Conservation (phyloP, 495 filamentous ascomycete genomes). For the Trichocladium uniseriatum region DNA sequence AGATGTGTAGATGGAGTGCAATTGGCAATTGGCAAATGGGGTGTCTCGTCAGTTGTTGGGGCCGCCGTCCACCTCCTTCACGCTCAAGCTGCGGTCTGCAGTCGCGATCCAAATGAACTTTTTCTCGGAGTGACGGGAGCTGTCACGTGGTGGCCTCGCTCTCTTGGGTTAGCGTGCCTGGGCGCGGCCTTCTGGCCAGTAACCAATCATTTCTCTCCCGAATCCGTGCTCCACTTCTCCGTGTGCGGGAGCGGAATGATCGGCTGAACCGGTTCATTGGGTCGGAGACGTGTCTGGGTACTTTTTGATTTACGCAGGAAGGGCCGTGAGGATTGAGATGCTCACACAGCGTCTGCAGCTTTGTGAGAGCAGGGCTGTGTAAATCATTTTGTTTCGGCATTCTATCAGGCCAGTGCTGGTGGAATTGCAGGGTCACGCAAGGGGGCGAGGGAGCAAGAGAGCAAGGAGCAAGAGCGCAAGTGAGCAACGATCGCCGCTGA, state of each 20-base stretch:
- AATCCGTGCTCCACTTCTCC: neutral
- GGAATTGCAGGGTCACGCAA: too few relatives aligned
- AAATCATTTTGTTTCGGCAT: neutral
- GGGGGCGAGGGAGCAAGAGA: too few relatives aligned
- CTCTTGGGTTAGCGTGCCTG: neutral
- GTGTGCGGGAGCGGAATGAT: neutral
- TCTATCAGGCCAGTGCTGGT: too few relatives aligned
- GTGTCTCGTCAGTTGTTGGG: neutral
- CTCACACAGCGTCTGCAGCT: neutral
- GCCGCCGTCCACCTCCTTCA: slow-evolving; percentile 11
- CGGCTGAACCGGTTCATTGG: too few relatives aligned
- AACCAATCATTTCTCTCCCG: slow-evolving; percentile 6
- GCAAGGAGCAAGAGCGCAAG: too few relatives aligned
- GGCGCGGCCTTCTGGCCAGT: too few relatives aligned
- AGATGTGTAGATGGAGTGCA: neutral
- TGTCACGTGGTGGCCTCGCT: slow-evolving; percentile 9
- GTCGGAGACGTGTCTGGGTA: too few relatives aligned
- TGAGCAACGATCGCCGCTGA: neutral
- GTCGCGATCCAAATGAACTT: slow-evolving; percentile 12
- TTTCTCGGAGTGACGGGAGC: slow-evolving; percentile 5
- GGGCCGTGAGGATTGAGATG: neutral
- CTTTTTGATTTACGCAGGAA: too few relatives aligned
- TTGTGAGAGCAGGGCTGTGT: neutral
- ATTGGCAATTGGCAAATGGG: neutral
- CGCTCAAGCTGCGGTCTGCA: slow-evolving; percentile 4